Base-by-base conservation (phyloP, 2,329 filamentous ascomycete species). In the Aspergillus sp. region DNA sequence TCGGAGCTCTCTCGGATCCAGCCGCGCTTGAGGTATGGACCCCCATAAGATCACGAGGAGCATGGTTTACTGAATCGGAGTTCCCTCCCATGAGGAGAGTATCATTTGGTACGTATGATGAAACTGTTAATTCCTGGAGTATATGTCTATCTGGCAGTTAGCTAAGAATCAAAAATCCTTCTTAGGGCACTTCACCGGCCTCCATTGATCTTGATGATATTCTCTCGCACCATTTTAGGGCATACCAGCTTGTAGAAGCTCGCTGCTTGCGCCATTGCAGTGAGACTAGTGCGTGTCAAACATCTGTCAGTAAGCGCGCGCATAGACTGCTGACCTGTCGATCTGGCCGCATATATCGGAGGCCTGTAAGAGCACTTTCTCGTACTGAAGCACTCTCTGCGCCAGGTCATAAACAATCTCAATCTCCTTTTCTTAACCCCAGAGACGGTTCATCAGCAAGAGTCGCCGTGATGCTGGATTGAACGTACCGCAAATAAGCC, bases 311-410 rank as follows among this genome's bases (percentile, higher is more conserved):
- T 24, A 33, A 8, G 41, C 7, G 11, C 7, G 11, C 2, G 38
- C 22, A 3, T n/a, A 4, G 4, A 3, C 33, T 14, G 3, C 13
- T 7, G 11, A 79, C 78, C 78, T 79, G 61, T 99, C 93, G 44
- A 99, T 82, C 59, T 96, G 89, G 11, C 91, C 93, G 65, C 90
- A 90, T 1, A 89, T 73, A 60, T 93, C 86, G 0, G 91, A 95
- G n/a, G 86, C 85, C 1, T 75, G 68, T 3, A 83, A 73, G 9
- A 99, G 79, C 5, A 83, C 67, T 1, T 81, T 75, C 64, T 93
- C 86, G 57, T 88, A 82, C 55, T 84, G 76, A 0, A 96, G 75
- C 14, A 96, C 77, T 35, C 77, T 79, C 44, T 88, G 82, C 1
- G 89, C 84, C 26, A 99, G 82, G 3, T 82, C 76, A 62, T 96